Evolutionary conservation across 2,329 filamentous ascomycete species (phyloP), one percentile per base, ranked within the genome.

Genomic region (Bipolaris zeicola): DNA sequence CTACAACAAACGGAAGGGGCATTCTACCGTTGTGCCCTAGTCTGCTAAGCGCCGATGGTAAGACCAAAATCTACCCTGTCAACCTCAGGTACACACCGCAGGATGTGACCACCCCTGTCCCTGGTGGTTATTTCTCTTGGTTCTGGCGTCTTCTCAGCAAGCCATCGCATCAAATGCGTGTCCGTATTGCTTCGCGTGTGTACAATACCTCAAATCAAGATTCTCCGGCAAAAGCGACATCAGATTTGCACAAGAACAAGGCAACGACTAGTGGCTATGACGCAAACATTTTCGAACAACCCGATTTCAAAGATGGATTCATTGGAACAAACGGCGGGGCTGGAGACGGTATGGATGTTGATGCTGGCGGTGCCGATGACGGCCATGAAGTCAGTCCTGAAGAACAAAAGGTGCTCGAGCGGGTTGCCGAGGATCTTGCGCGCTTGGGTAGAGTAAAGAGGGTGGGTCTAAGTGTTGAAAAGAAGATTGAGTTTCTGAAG

Each of bases 91-190:
- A 98, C 76, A 90, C 91, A 0, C 90, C 94, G 0, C 84, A 89
- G 4, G 93, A 98, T 72, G 88, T 98, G 56, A 96, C 94, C 0
- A 97, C 95, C 0, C 94, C 95, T 0, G 80, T 99, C 0, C 93
- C 95, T 0, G 87, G 89, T 11, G 83, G 83, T 26, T 92, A 90
- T 75, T 49, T 84, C 5, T 79, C 79, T 1, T 97, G 97, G 74
- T 71, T 97, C 7, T 99, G 93, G 92, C 89, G 88, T 50, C 81
- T 98, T 7, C 86, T 96, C 33, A 91, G 89, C 41, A 87, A 89
- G 45, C 90, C 92, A 1, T 96, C 91, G 1, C 95, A 96, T 63
- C 92, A 88, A 68, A 94, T 99, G 67, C 87, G 92, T 22, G 94
- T 98, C 11, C 86, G 95, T 47, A 93, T 99, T 52, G 95, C 92